phyloP scores from a whole-genome alignment of 2,329 filamentous ascomycete species.

The Knoxdaviesia proteae region DNA sequence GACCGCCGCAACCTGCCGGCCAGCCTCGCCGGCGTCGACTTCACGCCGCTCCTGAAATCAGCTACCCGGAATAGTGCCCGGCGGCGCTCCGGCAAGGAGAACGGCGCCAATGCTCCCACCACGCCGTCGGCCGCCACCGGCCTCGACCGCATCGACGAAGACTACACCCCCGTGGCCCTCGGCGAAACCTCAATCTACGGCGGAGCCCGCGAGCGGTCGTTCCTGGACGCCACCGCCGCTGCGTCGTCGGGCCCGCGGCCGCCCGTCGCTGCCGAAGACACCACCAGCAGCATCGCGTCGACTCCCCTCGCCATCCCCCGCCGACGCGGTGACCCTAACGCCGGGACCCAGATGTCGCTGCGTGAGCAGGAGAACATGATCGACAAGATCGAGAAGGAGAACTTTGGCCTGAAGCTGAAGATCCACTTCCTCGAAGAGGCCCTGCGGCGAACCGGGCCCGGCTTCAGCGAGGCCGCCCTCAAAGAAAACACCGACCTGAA shows the following conservation, averaged over 20 bases:
- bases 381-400: slow-evolving; percentile 93
- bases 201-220: slow-evolving; percentile 41
- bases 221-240: slow-evolving; percentile 37
- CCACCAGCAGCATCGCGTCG: slow-evolving; percentile 57
- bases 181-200: slow-evolving; percentile 55
- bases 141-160: slow-evolving; percentile 42
- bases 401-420: slow-evolving; percentile 90
- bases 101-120: slow-evolving; percentile 31
- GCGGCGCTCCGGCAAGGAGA: slow-evolving; percentile 38
- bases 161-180: slow-evolving; percentile 53
- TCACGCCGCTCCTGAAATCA: slow-evolving; percentile 80
- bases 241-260: no score
- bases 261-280: slow-evolving; percentile 37
- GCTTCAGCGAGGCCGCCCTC: slow-evolving; percentile 72
- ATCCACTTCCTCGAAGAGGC: slow-evolving; percentile 93
- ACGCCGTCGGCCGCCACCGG: slow-evolving; percentile 35
- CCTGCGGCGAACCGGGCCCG: slow-evolving; percentile 66
- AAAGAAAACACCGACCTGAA: slow-evolving; percentile 95
- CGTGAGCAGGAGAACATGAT: slow-evolving; percentile 92
- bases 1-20: slow-evolving; percentile 52
- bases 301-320: slow-evolving; percentile 59
- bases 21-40: slow-evolving; percentile 51
- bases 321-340: slow-evolving; percentile 49
- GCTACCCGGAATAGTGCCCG: slow-evolving; percentile 52
- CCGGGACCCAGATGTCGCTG: slow-evolving; percentile 77